These are phyloP conservation scores for Alternaria atra DNA, from an alignment of 2,329 filamentous ascomycete genomes.

Conservation along the genomic window DNA sequence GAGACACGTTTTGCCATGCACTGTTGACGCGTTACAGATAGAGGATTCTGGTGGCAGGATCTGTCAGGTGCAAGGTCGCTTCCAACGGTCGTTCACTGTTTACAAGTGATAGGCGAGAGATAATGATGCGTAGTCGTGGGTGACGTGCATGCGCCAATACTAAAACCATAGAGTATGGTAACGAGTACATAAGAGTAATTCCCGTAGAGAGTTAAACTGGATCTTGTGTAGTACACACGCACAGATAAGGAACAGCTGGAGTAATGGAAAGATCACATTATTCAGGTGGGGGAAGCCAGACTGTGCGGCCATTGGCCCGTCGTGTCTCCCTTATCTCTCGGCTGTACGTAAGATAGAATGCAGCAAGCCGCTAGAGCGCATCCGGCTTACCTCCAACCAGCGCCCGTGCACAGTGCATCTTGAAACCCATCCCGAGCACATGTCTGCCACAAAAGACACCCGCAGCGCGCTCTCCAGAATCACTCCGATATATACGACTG, in stretches of 20 bases:
- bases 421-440: slow-evolving; percentile 38
- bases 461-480: slow-evolving; percentile 31
- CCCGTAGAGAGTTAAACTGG: slow-evolving; percentile 16
- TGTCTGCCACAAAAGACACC: slow-evolving; percentile 46
- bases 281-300: slow-evolving; percentile 33
- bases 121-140: slow-evolving; percentile 30
- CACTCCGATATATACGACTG: slow-evolving; percentile 23
- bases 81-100: slow-evolving; percentile 15
- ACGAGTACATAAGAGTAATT: slow-evolving; percentile 51
- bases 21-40: slow-evolving; percentile 3
- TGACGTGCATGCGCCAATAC: slow-evolving; percentile 40
- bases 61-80: slow-evolving; percentile 3
- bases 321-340: slow-evolving; percentile 40
- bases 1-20: neutral
- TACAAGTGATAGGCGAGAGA: slow-evolving; percentile 18
- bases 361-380: slow-evolving; percentile 21
- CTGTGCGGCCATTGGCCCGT: slow-evolving; percentile 32
- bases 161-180: slow-evolving; percentile 25
- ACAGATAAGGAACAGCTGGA: slow-evolving; percentile 31
- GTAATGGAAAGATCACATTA: slow-evolving; percentile 19
- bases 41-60: slow-evolving; percentile 3
- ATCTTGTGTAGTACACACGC: slow-evolving; percentile 10
- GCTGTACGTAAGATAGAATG: slow-evolving; percentile 21
- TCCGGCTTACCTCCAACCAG: slow-evolving; percentile 12
- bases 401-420: slow-evolving; percentile 18